A percentile compares a stretch with the other conserved stretches of the same genome.
These are phyloP conservation scores for Trichoderma sp. DNA, from an alignment of 2,329 filamentous ascomycete genomes.

Conservation along the genomic window DNA sequence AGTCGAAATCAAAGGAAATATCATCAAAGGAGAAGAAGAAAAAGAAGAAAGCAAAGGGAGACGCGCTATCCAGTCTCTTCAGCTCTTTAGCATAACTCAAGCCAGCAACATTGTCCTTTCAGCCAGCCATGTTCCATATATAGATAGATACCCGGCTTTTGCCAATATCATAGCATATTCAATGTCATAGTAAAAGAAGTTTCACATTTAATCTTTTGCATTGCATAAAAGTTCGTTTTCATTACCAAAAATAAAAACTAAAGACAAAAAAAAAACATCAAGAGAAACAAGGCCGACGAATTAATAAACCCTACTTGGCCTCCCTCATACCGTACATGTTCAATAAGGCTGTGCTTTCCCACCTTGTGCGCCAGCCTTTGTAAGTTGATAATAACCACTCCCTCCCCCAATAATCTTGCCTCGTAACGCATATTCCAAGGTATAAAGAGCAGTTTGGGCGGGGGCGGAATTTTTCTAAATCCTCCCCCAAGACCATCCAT, in stretches of 20 bases:
- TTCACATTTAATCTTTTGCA: not conserved
- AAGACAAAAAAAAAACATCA: conserved; percentile 25
- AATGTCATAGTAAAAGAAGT: not conserved
- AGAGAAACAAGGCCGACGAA: conserved; percentile 25
- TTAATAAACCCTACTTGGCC: conserved; percentile 26
- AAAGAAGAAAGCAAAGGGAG: conserved; percentile 56
- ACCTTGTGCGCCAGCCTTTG: conserved; percentile 31
- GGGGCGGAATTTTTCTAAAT: not conserved
- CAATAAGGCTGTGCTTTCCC: conserved; percentile 28
- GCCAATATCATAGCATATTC: not conserved
- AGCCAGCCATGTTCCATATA: not conserved
- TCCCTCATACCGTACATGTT: conserved; percentile 27
- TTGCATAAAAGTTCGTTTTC: conserved; percentile 6
- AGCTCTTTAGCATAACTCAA: conserved; percentile 43
- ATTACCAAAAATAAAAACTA: conserved; percentile 25
- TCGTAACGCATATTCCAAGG: conserved; percentile 16
- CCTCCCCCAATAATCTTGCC: conserved; percentile 15
- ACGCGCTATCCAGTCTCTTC: conserved; percentile 75
- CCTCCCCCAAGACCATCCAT: not conserved
- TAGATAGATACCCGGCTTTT: not conserved
- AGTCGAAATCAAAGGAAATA: not conserved
- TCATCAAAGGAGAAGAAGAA: conserved; percentile 38
- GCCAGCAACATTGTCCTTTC: not conserved
- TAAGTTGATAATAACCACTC: conserved; percentile 16
- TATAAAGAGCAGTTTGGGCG: conserved; percentile 2